Conservation (phyloP, 495 filamentous ascomycete genomes). For the Sabuloglossum arenarium region DNA sequence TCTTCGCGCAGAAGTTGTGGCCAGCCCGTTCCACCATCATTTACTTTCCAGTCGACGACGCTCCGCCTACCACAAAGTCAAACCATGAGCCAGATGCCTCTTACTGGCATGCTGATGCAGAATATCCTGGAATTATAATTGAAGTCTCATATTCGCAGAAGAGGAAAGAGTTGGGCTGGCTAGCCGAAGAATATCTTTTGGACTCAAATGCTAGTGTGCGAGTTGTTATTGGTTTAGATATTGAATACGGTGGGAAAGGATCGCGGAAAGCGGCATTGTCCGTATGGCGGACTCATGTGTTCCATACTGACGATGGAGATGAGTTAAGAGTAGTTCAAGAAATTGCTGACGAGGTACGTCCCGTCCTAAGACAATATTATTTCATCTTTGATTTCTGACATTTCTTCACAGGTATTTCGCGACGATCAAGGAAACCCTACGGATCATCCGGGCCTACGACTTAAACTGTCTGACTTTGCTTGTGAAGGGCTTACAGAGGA, state of each 20-base stretch:
- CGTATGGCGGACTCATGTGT: slow-evolving; percentile 4
- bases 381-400: neutral
- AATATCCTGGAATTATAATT: slow-evolving; percentile 15
- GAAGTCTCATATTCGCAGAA: slow-evolving; percentile 20
- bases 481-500: slow-evolving; percentile 6
- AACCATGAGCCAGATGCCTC: slow-evolving; percentile 15
- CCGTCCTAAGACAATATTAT: neutral
- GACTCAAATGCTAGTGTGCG: slow-evolving; percentile 14
- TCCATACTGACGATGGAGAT: slow-evolving; percentile 7
- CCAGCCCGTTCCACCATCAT: slow-evolving; percentile 7
- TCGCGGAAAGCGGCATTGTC: slow-evolving; percentile 8
- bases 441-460: slow-evolving; percentile 9
- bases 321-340: slow-evolving; percentile 8
- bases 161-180: slow-evolving; percentile 11
- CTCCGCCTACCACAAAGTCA: slow-evolving; percentile 5
- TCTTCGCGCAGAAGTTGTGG: slow-evolving; percentile 9
- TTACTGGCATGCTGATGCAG: slow-evolving; percentile 13
- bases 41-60: slow-evolving; percentile 1
- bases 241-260: slow-evolving; percentile 11
- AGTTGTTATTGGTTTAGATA: slow-evolving; percentile 15
- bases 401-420: slow-evolving; percentile 6
- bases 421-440: slow-evolving; percentile 9
- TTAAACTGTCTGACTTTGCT: slow-evolving; percentile 8
- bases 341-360: slow-evolving; percentile 6
- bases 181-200: slow-evolving; percentile 17